Base-by-base conservation (phyloP, 352 stramenopile species). In the Phytophthora brassicae region DNA sequence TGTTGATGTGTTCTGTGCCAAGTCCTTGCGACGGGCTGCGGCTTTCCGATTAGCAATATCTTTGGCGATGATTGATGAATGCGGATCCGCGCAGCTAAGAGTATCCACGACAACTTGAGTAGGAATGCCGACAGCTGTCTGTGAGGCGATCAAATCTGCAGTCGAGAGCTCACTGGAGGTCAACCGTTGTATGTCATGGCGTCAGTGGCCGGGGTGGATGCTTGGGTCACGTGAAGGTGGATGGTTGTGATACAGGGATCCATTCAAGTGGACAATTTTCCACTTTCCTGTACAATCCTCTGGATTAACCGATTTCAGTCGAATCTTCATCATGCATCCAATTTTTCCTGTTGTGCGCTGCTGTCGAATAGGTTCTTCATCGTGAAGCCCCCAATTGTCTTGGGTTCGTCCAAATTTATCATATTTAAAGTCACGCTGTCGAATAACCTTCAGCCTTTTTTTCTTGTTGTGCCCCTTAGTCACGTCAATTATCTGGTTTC, bases 391-490 rank as follows among this genome's bases (percentile, higher is more conserved):
- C 12, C 16, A 5, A 19, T 22, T 43, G 36, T 43, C 23, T n/a
- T 23, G 36, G 4, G 36, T 23, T 22, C 16, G 8, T 8, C 36
- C 36, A 23, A 22, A 43, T 13, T 43, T 43, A 12, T 43, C 36
- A 12, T n/a, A 43, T n/a, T 58, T 20, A 14, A 39, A 65, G 9
- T 59, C 8, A 1, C 41, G 39, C 31, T 65, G 47, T 2, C 41
- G 19, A 12, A 59, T 54, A 3, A 35, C 28, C 4, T 57, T 36
- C 0, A n/a, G 3, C 55, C 50, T 50, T 13, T 39, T 60, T 14
- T 63, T 63, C 19, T 56, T 43, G 24, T 55, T 55, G 14, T 50
- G 44, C 0, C 28, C 23, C 13, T 54, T 62, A 1, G 44, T 62
- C 8, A 62, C n/a, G 19, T 56, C 45, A 36, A 63, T 54, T 17